phyloP scores from a whole-genome alignment of 2,329 filamentous ascomycete species.

The Cercospora janseana region DNA sequence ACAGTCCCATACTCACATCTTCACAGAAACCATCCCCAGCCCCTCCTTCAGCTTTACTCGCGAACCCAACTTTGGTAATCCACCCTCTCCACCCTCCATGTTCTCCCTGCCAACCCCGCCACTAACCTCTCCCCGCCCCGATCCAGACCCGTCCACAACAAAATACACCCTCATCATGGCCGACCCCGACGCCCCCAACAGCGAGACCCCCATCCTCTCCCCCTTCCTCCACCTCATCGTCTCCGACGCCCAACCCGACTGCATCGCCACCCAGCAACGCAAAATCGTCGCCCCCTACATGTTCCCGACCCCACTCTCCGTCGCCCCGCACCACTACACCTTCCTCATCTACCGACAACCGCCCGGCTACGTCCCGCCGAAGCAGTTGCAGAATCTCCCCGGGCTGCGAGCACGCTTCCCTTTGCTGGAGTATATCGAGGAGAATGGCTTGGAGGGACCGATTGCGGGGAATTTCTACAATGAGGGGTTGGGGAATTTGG shows the following conservation, averaged over 20 bases:
- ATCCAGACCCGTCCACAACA: constrained; percentile 25
- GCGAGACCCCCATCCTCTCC: constrained; percentile 18
- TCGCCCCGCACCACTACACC: constrained; percentile 26
- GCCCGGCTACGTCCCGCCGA: constrained; percentile 24
- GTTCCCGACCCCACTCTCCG: constrained; percentile 23
- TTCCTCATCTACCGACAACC: constrained; percentile 32
- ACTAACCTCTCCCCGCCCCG: background rate
- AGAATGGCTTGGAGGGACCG: constrained; percentile 10
- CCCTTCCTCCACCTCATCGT: constrained; percentile 28
- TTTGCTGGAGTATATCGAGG: constrained; percentile 14
- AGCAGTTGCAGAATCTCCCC: constrained; percentile 13
- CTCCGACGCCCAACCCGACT: constrained; percentile 28
- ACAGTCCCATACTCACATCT: background rate
- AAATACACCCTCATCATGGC: constrained; percentile 32
- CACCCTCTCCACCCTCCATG: background rate
- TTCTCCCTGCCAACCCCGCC: background rate
- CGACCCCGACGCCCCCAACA: constrained; percentile 30
- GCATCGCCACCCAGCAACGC: constrained; percentile 24
- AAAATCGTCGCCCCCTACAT: constrained; percentile 23
- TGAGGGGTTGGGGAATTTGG: constrained; percentile 10
- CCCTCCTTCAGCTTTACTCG: constrained; percentile 28
- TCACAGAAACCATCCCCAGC: constrained; percentile 23
- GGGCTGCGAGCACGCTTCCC: constrained; percentile 26
- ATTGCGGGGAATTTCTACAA: constrained; percentile 15
- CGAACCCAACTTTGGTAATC: constrained; percentile 21